These are phyloP conservation scores for Psophocarpus tetragonolobus DNA, from an alignment of 306 rosid species.

Conservation along the genomic window DNA sequence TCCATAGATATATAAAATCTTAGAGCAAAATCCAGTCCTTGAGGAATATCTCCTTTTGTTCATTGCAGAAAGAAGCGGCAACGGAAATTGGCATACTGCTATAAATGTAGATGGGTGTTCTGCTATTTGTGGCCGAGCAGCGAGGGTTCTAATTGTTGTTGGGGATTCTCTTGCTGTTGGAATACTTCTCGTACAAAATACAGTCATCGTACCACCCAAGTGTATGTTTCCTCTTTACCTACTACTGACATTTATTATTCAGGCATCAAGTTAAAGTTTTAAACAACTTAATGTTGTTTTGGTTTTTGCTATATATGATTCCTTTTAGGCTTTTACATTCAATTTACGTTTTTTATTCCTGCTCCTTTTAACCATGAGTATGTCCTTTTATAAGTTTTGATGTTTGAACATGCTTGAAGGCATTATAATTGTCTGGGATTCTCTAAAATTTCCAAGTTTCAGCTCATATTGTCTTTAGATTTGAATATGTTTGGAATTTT, in stretches of 20 bases:
- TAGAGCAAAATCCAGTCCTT: conserved; percentile 22
- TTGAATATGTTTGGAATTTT: conserved; percentile 28
- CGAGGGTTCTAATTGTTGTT: conserved; percentile 40
- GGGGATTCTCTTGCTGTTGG: conserved; percentile 47
- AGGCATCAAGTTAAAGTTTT: conserved; percentile 17
- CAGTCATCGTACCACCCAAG: conserved; percentile 29
- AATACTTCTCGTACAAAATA: conserved; percentile 32
- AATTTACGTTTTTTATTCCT: neutral
- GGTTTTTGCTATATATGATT: conserved; percentile 12
- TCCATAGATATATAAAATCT: conserved; percentile 15
- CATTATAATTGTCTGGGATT: neutral
- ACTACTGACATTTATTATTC: conserved; percentile 17
- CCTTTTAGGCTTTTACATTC: neutral
- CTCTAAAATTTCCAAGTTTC: neutral
- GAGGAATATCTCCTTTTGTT: conserved; percentile 44
- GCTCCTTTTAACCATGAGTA: neutral
- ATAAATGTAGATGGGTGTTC: conserved; percentile 46
- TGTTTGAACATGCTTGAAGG: neutral
- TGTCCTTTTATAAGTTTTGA: conserved; percentile 1
- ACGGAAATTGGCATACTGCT: conserved; percentile 44
- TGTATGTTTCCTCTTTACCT: conserved; percentile 50
- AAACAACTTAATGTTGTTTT: conserved; percentile 16
- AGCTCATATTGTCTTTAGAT: conserved; percentile 19
- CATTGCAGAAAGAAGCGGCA: conserved; percentile 57
- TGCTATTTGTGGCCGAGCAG: conserved; percentile 39